Evolutionary conservation across 345 rosid genomes (phyloP).

Genomic region (Populus alba): DNA sequence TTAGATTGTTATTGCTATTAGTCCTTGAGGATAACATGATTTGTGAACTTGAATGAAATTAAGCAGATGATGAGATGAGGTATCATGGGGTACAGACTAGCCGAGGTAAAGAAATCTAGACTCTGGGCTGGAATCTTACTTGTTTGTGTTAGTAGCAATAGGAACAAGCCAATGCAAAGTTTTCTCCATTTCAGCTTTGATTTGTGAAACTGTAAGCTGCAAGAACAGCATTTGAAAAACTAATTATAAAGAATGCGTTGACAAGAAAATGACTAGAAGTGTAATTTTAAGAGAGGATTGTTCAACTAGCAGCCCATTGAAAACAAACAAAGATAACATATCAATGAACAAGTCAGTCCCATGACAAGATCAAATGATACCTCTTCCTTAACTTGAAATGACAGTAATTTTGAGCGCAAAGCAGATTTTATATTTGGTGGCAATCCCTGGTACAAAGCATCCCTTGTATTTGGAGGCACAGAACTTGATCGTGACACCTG

Average conservation of each 20-base stretch:
- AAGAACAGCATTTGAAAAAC: conserved; percentile 19
- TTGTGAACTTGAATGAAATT: neutral
- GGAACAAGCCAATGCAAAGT: conserved; percentile 97
- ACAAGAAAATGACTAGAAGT: neutral
- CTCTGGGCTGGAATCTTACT: conserved; percentile 40
- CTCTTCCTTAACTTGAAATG: conserved; percentile 76
- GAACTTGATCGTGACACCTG: conserved; percentile 95
- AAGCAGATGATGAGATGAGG: neutral
- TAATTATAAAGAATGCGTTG: neutral
- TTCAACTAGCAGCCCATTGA: conserved; percentile 2
- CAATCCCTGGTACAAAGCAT: conserved; percentile 90
- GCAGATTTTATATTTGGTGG: conserved; percentile 86
- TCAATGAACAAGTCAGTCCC: neutral
- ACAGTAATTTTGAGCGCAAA: conserved; percentile 66
- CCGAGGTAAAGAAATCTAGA: neutral
- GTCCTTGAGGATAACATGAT: neutral
- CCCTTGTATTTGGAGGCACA: conserved; percentile 88
- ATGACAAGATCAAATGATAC: conserved; percentile 23
- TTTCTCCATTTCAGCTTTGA: conserved; percentile 94
- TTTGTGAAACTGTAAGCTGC: conserved; percentile 75
- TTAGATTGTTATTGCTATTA: too few relatives aligned
- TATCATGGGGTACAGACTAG: neutral
- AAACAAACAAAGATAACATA: neutral
- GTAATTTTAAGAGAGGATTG: neutral
- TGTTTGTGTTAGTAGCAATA: conserved; percentile 86